Conservation (phyloP, 106 monocot species). For the Acanthochlamys bracteata region DNA sequence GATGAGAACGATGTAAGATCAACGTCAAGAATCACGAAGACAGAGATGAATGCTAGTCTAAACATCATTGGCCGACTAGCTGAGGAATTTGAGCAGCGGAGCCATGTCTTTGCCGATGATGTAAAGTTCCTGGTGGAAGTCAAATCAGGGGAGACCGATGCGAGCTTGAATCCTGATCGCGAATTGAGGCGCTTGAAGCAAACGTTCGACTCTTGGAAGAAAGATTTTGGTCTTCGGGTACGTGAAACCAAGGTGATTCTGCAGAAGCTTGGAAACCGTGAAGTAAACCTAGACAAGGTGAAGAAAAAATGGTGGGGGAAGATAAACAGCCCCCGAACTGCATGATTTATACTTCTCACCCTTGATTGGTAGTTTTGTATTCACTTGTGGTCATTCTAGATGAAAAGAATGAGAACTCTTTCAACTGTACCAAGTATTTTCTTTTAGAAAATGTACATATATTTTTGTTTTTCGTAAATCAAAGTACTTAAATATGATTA, state of each 20-base stretch:
- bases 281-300: conserved; percentile 20
- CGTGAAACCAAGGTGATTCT: conserved; percentile 55
- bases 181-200: conserved; percentile 69
- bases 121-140: conserved; percentile 81
- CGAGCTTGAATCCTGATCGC: conserved; percentile 61
- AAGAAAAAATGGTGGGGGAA: conserved; percentile 72
- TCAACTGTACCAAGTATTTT: too few relatives aligned
- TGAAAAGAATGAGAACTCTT: too few relatives aligned
- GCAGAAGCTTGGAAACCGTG: conserved; percentile 32
- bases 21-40: not conserved
- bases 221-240: conserved; percentile 52
- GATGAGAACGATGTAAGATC: conserved; percentile 15
- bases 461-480: too few relatives aligned
- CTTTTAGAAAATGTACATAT: too few relatives aligned
- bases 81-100: conserved; percentile 78
- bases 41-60: conserved; percentile 32
- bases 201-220: conserved; percentile 79
- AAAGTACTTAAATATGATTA: too few relatives aligned
- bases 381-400: too few relatives aligned
- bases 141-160: conserved; percentile 73
- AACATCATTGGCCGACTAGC: conserved; percentile 46
- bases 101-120: conserved; percentile 71
- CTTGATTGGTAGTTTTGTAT: too few relatives aligned
- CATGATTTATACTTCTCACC: conserved; percentile 27
- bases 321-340: conserved; percentile 35